Evolutionary conservation across 495 filamentous ascomycete genomes (phyloP).

Genomic region (Penicillium maclennaniae): DNA sequence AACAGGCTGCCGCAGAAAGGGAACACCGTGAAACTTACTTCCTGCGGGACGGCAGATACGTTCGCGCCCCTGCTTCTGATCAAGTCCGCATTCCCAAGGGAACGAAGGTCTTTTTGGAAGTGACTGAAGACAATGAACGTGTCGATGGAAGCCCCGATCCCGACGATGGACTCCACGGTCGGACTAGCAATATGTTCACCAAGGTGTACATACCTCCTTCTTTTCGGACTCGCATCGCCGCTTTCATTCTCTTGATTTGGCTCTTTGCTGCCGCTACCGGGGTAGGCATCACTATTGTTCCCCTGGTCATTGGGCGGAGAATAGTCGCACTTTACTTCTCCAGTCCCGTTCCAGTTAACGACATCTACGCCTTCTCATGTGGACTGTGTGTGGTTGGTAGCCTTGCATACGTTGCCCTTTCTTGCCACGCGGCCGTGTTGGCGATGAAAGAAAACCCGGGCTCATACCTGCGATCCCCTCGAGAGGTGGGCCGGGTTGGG

Average conservation of each 20-base stretch:
- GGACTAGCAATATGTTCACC: slow-evolving; percentile 62
- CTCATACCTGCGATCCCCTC: slow-evolving; percentile 35
- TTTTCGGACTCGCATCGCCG: slow-evolving; percentile 73
- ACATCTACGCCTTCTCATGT: slow-evolving; percentile 92
- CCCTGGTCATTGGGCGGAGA: slow-evolving; percentile 75
- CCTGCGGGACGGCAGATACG: slow-evolving; percentile 72
- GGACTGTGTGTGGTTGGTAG: slow-evolving; percentile 76
- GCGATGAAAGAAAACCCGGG: slow-evolving; percentile 31
- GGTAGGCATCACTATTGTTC: slow-evolving; percentile 83
- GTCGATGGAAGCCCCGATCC: slow-evolving; percentile 57
- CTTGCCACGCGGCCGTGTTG: slow-evolving; percentile 44
- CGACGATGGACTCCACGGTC: slow-evolving; percentile 62
- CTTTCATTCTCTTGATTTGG: slow-evolving; percentile 91
- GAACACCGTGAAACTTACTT: slow-evolving; percentile 50
- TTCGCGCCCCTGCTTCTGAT: slow-evolving; percentile 86
- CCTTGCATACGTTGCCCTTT: slow-evolving; percentile 53
- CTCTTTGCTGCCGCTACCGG: slow-evolving; percentile 89
- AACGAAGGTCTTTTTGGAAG: slow-evolving; percentile 71
- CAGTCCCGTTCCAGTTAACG: slow-evolving; percentile 69
- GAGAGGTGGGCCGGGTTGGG: slow-evolving; percentile 17
- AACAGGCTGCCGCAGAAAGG: slow-evolving; percentile 29
- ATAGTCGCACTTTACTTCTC: slow-evolving; percentile 69
- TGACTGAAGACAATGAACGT: slow-evolving; percentile 65
- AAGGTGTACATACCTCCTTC: slow-evolving; percentile 85
- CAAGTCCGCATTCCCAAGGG: slow-evolving; percentile 91